Conservation (phyloP, 2,329 filamentous ascomycete species). For the Colletotrichum simmondsii region DNA sequence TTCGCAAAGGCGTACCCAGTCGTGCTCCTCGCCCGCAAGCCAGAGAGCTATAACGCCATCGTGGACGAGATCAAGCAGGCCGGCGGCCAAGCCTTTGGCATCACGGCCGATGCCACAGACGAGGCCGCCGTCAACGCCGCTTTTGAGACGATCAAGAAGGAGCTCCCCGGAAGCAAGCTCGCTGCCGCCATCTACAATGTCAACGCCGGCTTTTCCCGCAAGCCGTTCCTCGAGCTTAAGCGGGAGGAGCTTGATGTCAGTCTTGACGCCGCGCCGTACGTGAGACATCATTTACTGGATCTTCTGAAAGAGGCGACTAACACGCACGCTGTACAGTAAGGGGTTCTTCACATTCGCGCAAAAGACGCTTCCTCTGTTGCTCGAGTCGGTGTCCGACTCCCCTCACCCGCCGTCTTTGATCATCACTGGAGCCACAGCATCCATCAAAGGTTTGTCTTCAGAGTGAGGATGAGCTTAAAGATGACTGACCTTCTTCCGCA, state of each 20-base stretch:
- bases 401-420: conserved; percentile 81
- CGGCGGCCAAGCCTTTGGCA: conserved; percentile 77
- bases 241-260: conserved; percentile 60
- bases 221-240: conserved; percentile 69
- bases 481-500: background rate
- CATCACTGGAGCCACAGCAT: conserved; percentile 89
- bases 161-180: conserved; percentile 65
- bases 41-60: conserved; percentile 73
- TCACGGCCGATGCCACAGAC: conserved; percentile 73
- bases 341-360: conserved; percentile 85
- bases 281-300: conserved; percentile 13
- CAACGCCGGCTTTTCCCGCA: conserved; percentile 59
- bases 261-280: conserved; percentile 61
- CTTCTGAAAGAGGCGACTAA: no score
- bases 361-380: conserved; percentile 74
- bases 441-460: conserved; percentile 75
- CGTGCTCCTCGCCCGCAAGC: conserved; percentile 77
- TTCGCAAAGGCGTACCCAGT: conserved; percentile 77
- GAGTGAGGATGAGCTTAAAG: background rate
- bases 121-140: conserved; percentile 53
- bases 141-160: conserved; percentile 70
- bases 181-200: conserved; percentile 80
- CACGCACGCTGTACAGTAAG: conserved; percentile 49
- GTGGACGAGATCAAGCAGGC: conserved; percentile 74
- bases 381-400: conserved; percentile 65